Conservation (phyloP, 75 land plant genomes). For the Adiantum capillusveneris region DNA sequence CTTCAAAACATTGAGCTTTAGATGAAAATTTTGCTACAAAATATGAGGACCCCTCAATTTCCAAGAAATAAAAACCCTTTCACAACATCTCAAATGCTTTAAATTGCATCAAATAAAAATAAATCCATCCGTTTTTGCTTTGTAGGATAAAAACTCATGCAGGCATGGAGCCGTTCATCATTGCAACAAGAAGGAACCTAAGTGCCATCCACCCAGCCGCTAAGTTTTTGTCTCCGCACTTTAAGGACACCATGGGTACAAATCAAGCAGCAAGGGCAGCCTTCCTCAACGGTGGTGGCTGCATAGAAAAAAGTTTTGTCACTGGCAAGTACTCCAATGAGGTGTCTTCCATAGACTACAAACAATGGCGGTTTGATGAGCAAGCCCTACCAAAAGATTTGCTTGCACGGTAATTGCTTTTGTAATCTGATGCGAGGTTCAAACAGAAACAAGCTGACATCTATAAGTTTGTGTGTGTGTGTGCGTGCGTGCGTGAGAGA, state of each 20-base stretch:
- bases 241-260: slow-evolving; percentile 66
- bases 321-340: slow-evolving; percentile 52
- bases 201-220: slow-evolving; percentile 59
- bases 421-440: too few species aligned
- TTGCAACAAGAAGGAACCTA: slow-evolving; percentile 60
- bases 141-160: slow-evolving; percentile 56
- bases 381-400: slow-evolving; percentile 71
- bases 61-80: too few species aligned
- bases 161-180: slow-evolving; percentile 60
- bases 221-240: slow-evolving; percentile 62
- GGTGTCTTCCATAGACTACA: slow-evolving; percentile 59
- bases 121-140: too few species aligned
- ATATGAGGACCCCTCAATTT: too few species aligned
- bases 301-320: slow-evolving; percentile 63
- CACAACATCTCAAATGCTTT: too few species aligned
- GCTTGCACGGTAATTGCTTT: slow-evolving; percentile 32
- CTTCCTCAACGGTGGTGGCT: slow-evolving; percentile 63
- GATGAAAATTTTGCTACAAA: too few species aligned
- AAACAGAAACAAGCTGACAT: too few species aligned
- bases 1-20: too few species aligned
- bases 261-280: slow-evolving; percentile 51
- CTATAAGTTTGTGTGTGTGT: too few species aligned
- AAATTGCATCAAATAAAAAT: too few species aligned
- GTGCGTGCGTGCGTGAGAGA: too few species aligned
- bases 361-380: slow-evolving; percentile 59